Evolutionary conservation across 2,329 filamentous ascomycete genomes (phyloP).

Genomic region (Aspergillus sp.): DNA sequence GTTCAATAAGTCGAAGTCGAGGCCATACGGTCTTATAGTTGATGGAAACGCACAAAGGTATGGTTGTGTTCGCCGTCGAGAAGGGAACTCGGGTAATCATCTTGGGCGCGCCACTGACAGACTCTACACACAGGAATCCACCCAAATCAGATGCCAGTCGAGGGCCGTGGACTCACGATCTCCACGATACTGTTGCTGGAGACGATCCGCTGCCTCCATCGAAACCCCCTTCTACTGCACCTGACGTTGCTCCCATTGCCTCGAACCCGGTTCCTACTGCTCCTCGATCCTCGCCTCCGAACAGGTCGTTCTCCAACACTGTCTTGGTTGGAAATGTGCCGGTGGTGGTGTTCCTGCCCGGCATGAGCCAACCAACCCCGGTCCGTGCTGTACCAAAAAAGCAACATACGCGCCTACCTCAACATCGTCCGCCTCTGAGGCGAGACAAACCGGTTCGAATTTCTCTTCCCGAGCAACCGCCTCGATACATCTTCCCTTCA

Average conservation of each 20-base stretch:
- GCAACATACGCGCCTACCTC: slow-evolving; percentile 86
- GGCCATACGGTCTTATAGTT: slow-evolving; percentile 44
- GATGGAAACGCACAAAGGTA: slow-evolving; percentile 40
- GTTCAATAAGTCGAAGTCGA: slow-evolving; percentile 44
- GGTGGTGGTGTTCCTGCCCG: slow-evolving; percentile 70
- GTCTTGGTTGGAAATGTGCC: slow-evolving; percentile 76
- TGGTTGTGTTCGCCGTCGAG: slow-evolving; percentile 1
- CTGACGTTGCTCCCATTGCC: slow-evolving; percentile 22
- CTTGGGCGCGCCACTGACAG: slow-evolving; percentile 16
- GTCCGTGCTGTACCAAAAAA: slow-evolving; percentile 73
- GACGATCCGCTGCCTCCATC: slow-evolving; percentile 30
- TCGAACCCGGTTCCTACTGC: slow-evolving; percentile 33
- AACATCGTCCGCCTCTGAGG: slow-evolving; percentile 86
- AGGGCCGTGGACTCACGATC: slow-evolving; percentile 84
- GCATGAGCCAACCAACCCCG: slow-evolving; percentile 61
- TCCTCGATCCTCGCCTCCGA: slow-evolving; percentile 57
- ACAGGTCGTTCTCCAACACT: slow-evolving; percentile 72
- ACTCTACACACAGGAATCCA: slow-evolving; percentile 26
- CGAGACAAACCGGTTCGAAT: slow-evolving; percentile 95
- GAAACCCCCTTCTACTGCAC: slow-evolving; percentile 13
- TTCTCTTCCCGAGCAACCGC: slow-evolving; percentile 69
- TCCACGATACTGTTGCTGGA: slow-evolving; percentile 61
- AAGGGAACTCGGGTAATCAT: too few relatives aligned
- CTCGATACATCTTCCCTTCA: slow-evolving; percentile 85
- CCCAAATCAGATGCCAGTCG: slow-evolving; percentile 50